Conservation (phyloP, 2,329 filamentous ascomycete species). For the Exophiala alcalophila region DNA sequence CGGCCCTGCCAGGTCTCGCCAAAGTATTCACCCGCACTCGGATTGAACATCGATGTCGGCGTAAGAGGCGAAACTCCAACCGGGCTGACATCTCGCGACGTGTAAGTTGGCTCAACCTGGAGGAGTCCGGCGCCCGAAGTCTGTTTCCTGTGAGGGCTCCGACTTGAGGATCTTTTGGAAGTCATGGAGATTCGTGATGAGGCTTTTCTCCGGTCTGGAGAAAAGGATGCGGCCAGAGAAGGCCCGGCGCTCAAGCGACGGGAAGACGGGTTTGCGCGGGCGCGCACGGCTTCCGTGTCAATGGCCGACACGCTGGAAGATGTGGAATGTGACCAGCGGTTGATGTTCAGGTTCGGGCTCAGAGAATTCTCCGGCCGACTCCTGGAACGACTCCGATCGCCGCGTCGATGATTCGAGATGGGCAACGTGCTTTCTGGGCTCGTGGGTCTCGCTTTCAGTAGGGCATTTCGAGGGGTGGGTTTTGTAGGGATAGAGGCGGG, state of each 20-base stretch:
- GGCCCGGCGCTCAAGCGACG: slow-evolving; percentile 24
- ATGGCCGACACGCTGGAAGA: slow-evolving; percentile 44
- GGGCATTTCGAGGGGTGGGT: slow-evolving; percentile 32
- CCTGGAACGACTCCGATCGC: slow-evolving; percentile 21
- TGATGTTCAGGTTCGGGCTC: slow-evolving; percentile 41
- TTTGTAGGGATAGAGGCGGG: slow-evolving; percentile 38
- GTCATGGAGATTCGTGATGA: slow-evolving; percentile 13
- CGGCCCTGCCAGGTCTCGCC: slow-evolving; percentile 26
- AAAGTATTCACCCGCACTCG: slow-evolving; percentile 25
- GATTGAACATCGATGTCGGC: slow-evolving; percentile 28
- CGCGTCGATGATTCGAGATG: slow-evolving; percentile 5
- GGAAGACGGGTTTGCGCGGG: slow-evolving; percentile 22
- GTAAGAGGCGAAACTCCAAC: slow-evolving; percentile 19
- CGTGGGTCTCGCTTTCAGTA: slow-evolving; percentile 23
- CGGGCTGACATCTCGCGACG: slow-evolving; percentile 12
- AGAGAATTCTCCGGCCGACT: slow-evolving; percentile 21
- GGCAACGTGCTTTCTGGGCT: slow-evolving; percentile 27
- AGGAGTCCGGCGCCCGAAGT: slow-evolving; percentile 10
- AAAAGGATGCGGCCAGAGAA: slow-evolving; percentile 8
- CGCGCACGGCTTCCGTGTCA: slow-evolving; percentile 25
- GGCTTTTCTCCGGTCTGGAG: slow-evolving; percentile 4
- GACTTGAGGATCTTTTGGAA: slow-evolving; percentile 23
- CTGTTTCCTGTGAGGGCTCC: slow-evolving; percentile 21
- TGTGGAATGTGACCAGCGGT: slow-evolving; percentile 60
- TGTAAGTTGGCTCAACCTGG: slow-evolving; percentile 10